A percentile compares a stretch with the other conserved stretches of the same genome.
Conservation (phyloP, 495 filamentous ascomycete species). For the Rhypophila decipiens region DNA sequence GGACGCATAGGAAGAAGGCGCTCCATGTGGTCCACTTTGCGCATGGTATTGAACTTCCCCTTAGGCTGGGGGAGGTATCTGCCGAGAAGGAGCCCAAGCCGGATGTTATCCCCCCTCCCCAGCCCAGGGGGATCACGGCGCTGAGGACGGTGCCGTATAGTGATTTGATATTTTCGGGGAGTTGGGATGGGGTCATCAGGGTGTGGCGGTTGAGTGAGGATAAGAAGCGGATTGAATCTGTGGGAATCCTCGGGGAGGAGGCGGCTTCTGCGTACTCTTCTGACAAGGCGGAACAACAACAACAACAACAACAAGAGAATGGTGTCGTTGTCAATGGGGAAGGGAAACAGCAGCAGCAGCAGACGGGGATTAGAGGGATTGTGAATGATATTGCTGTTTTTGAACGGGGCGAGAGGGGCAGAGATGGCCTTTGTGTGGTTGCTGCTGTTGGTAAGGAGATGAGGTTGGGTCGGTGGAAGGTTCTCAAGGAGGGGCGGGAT, state of each 20-base stretch:
- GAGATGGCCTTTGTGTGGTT: constrained; percentile 72
- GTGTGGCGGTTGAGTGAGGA: constrained; percentile 81
- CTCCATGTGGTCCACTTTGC: constrained; percentile 72
- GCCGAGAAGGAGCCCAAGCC: constrained; percentile 58
- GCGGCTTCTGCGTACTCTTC: not conserved
- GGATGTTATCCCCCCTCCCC: constrained; percentile 51
- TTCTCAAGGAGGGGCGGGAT: constrained; percentile 58
- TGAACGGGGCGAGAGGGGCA: constrained; percentile 63
- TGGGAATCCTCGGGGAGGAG: constrained; percentile 57
- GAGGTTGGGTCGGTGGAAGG: constrained; percentile 69
- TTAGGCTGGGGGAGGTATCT: constrained; percentile 57
- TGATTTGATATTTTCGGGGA: constrained; percentile 80
- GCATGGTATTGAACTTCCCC: constrained; percentile 71
- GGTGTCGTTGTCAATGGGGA: not conserved
- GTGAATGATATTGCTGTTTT: constrained; percentile 82
- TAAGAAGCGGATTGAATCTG: constrained; percentile 66
- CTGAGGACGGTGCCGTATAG: constrained; percentile 78
- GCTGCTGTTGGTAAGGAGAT: constrained; percentile 82
- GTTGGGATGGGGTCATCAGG: constrained; percentile 85
- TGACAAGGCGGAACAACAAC: not conserved
- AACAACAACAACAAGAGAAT: not conserved
- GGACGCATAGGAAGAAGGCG: constrained; percentile 88
- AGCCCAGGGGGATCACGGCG: constrained; percentile 86
- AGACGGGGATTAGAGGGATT: constrained; percentile 54
- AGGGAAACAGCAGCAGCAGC: constrained; percentile 2